These are phyloP conservation scores for Camellia sinensis DNA, from an alignment of 148 eudicot species.

Conservation along the genomic window DNA sequence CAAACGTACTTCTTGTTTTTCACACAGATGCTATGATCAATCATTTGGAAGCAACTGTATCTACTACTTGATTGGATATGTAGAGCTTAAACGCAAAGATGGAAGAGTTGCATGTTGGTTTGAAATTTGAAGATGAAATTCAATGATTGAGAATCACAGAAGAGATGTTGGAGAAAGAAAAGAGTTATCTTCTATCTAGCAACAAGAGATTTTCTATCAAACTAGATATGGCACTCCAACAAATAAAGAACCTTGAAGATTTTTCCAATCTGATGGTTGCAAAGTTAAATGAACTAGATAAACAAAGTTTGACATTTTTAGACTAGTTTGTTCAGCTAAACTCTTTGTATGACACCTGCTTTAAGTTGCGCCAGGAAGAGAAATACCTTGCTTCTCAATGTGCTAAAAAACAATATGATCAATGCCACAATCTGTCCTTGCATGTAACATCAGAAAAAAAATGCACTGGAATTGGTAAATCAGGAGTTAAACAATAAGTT, in stretches of 20 bases:
- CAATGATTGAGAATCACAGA: slow-evolving; percentile 41
- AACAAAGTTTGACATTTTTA: slow-evolving; percentile 51
- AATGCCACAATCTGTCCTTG: slow-evolving; percentile 43
- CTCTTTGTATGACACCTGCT: slow-evolving; percentile 41
- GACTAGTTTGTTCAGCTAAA: slow-evolving; percentile 51
- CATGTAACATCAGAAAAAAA: slow-evolving; percentile 50
- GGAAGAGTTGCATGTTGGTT: no score
- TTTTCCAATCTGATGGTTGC: slow-evolving; percentile 44
- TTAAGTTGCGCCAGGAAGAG: slow-evolving; percentile 45
- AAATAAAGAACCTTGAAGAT: slow-evolving; percentile 56
- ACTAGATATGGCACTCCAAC: slow-evolving; percentile 51
- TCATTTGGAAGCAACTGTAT: no score
- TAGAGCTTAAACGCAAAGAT: no score
- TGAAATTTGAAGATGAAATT: slow-evolving; percentile 56
- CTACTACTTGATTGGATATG: no score
- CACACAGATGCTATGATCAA: no score
- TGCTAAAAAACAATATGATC: slow-evolving; percentile 50
- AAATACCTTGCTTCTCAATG: slow-evolving; percentile 43
- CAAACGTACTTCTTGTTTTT: no score
- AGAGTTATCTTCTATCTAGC: slow-evolving; percentile 44
- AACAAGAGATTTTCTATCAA: slow-evolving; percentile 42
- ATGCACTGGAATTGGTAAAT: slow-evolving; percentile 47
- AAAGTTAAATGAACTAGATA: slow-evolving; percentile 58
- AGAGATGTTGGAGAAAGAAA: slow-evolving; percentile 53
- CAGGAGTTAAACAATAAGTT: slow-evolving; percentile 53